Base-by-base conservation (phyloP, 192 early-diverging fungal species). In the Lunasporangiospora selenospora region DNA sequence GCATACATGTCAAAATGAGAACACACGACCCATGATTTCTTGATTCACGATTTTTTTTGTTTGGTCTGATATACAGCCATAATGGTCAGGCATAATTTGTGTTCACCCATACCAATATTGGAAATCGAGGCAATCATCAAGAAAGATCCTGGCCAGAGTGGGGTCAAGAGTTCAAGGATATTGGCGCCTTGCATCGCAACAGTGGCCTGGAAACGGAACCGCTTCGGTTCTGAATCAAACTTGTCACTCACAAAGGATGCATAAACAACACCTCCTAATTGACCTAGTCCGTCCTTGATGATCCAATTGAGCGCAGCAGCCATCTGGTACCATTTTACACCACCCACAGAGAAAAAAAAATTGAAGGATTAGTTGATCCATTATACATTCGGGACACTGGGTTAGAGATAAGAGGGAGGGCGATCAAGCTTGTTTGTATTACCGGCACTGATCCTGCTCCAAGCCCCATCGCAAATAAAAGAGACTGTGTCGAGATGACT, bases 241-340 rank as follows among this genome's bases (percentile, higher is more conserved):
- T 85, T 82, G 27, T 88, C 85, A 21, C 83, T 86, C 2, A 93
- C 81, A 51, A 85, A 77, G 7, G 86, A 89, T 3, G 92, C 93
- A 67, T 92, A 95, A 0, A 92, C 38, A 10, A 95, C 92, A 21
- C 92, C 93, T 23, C 92, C 92, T 0, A 94, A 77, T 41, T 94
- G 87, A 9, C 93, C 92, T 24, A 94, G 84, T 1, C 93, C 93
- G 60, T 95, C 93, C 79, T 95, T 95, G 66, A 95, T 87, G 49
- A 95, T 88, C 92, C 92, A 95, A 76, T 93, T 95, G 33, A 93
- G 85, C 0, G 92, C 90, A 1, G 92, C 93, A 11, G 93, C 92
- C 53, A 90, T 71, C 42, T 77, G n/a, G n/a, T n/a, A n/a, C n/a
- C n/a, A n/a, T n/a, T n/a, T n/a, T n/a, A n/a, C n/a, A n/a, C n/a